A percentile compares a stretch with the other conserved stretches of the same genome.
These are phyloP conservation scores for Choiromyces venosus DNA, from an alignment of 495 filamentous ascomycete species.

Conservation along the genomic window DNA sequence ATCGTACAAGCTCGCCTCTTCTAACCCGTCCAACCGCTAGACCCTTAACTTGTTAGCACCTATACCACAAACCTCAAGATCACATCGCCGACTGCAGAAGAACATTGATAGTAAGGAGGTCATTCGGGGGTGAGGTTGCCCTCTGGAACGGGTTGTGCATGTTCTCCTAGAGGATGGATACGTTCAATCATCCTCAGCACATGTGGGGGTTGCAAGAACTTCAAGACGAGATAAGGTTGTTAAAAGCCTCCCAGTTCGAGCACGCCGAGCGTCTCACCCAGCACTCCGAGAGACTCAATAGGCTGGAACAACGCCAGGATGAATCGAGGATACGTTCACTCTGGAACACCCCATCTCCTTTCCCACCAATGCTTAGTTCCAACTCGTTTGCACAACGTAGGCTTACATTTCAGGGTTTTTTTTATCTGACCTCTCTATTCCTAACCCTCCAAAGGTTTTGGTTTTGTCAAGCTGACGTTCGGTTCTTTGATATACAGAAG, in stretches of 20 bases:
- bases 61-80: neutral
- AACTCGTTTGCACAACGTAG: constrained; percentile 40
- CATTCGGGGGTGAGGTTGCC: constrained; percentile 29
- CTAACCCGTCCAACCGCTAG: neutral
- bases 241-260: constrained; percentile 60
- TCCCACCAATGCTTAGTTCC: constrained; percentile 52
- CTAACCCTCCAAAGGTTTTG: constrained; percentile 7
- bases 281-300: constrained; percentile 49
- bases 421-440: constrained; percentile 29
- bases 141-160: constrained; percentile 33
- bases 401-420: constrained; percentile 61
- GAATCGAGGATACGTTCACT: constrained; percentile 62
- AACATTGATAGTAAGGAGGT: constrained; percentile 14
- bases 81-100: constrained; percentile 15
- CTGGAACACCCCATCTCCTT: constrained; percentile 64
- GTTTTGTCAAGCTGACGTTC: constrained; percentile 21
- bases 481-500: constrained; percentile 50
- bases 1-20: neutral
- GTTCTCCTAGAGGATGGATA: constrained; percentile 39
- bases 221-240: constrained; percentile 60
- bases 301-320: constrained; percentile 62
- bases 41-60: neutral
- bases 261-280: constrained; percentile 52
- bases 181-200: constrained; percentile 36
- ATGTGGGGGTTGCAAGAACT: constrained; percentile 51